Evolutionary conservation across 139 green algal genomes (phyloP), one percentile per base, ranked within the genome.

Genomic region (Closterium sp.): DNA sequence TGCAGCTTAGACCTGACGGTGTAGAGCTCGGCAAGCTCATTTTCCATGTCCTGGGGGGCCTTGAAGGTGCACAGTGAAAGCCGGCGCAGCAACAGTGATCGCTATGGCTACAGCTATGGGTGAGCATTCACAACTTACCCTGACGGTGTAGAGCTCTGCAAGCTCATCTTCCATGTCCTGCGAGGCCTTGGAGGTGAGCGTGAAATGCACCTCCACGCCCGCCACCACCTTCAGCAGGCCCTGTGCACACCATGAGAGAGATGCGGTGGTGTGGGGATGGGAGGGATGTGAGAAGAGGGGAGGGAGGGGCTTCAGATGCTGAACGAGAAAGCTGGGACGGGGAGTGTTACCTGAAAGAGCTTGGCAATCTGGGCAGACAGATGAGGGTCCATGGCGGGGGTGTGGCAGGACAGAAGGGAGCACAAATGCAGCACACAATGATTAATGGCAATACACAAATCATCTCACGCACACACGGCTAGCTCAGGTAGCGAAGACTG

Each of bases 161-260:
- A 91, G 22, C 17, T 86, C 38, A 45, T 90, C 86, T 2, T 90
- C 90, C 24, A 29, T 45, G 30, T 79, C 90, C 27, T 90, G 79
- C 19, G 42, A 79, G 24, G 70, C 90, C 50, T 93, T 93, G 27
- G 45, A n/a, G 28, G 90, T 93, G 45, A 93, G 50, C n/a, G 90
- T 93, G 50, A 93, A 93, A 31, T 86, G 45, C 30, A 86, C 32
- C 29, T 93, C 90, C 30, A 93, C 27, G 0, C 90, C 90, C 24
- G 85, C 90, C 29, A 91, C 29, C 50, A 93, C 90, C 85, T 93
- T 93, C 45, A 93, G 85, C n/a, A 93, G 86, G 7, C 91, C 91
- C 88, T 38, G 32, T 38, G 32, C 32, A 38, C 32, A 38, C 32
- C 32, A 38, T 38, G 32, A 2, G 2, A 38, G 32, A 7, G 32